Evolutionary conservation across 306 rosid genomes (phyloP), one percentile per base, ranked within the genome.

Genomic region (Cajanus cajan): DNA sequence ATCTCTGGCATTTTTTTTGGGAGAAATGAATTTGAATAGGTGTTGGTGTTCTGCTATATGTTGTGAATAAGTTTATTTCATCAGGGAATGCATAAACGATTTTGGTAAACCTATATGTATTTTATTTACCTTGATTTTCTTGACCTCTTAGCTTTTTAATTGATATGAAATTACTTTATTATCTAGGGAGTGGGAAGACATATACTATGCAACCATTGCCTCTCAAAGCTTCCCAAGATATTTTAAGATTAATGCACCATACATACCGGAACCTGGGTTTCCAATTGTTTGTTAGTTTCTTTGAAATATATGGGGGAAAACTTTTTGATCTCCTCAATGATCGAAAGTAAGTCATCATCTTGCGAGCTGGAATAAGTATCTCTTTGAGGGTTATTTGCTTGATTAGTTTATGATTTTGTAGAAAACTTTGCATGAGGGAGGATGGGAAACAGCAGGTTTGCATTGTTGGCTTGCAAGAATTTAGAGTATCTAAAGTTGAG

Each of bases 401-500:
- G 68, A 84, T 67, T 82, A 75, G 6, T 65, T 68, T 78, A 47
- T 73, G 71, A 18, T 69, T 88, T 83, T 81, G 71, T 89, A 92
- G 95, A 78, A 92, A 92, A 70, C 95, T 92, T 76, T 90, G 80
- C 89, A 90, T 90, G 89, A 89, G 97, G 87, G 97, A 92, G 90
- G 93, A 90, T 85, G 97, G 97, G 66, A 92, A 86, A 85, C 97
- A 92, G 61, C 97, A 90, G 83, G 97, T 92, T 69, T 92, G 97
- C 86, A 89, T 90, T 43, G 95, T 92, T 33, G 97, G 95, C 76
- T 89, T 92, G 90, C 95, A 92, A 89, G 97, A 90, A 80, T 90
- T 84, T 84, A 78, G 79, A 68, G 96, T 90, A 66, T 85, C 83
- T 75, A 69, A 88, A 73, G 97, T 89, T 74, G 97, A 87, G 86